phyloP scores from a whole-genome alignment of 768 basidiomycete genomes.

The Paxillus rubicundulus region DNA sequence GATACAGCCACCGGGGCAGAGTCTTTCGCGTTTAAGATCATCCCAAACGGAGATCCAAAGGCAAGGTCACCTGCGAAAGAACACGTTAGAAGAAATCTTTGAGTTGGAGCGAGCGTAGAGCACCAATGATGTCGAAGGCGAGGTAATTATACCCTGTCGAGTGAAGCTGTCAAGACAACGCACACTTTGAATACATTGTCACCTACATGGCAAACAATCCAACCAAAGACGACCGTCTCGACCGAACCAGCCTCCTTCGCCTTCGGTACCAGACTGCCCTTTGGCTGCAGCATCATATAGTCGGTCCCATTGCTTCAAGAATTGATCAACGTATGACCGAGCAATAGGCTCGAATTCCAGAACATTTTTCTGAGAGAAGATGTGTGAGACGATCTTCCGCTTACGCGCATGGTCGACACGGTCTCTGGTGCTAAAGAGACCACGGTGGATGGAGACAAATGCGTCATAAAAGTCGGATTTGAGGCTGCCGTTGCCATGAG shows the following conservation, averaged over 20 bases:
- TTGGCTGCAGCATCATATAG: constrained; percentile 55
- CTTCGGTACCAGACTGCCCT: constrained; percentile 55
- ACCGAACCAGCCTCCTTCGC: constrained; percentile 62
- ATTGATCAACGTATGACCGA: constrained; percentile 50
- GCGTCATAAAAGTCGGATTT: constrained; percentile 79
- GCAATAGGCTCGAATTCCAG: constrained; percentile 85
- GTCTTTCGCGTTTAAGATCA: constrained; percentile 75
- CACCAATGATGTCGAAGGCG: constrained; percentile 76
- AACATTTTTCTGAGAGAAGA: constrained; percentile 83
- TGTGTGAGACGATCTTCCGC: constrained; percentile 86
- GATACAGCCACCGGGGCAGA: constrained; percentile 64
- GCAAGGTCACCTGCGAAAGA: constrained; percentile 56
- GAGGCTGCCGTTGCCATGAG: constrained; percentile 79
- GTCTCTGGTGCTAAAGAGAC: constrained; percentile 78
- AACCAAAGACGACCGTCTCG: constrained; percentile 65
- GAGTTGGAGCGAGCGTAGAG: neutral
- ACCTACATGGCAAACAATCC: constrained; percentile 70
- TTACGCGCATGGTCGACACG: constrained; percentile 81
- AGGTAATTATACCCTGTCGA: constrained; percentile 55
- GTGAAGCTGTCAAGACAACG: constrained; percentile 7
- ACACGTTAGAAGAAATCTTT: neutral
- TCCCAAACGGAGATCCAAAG: constrained; percentile 87
- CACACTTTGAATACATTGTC: neutral
- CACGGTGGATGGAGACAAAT: constrained; percentile 72
- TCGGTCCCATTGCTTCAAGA: constrained; percentile 76